Percentiles rank a stretch among this genome's conserved stretches.
phyloP scores from a whole-genome alignment of 2,329 filamentous ascomycete species.

The Byssochlamys sp. region DNA sequence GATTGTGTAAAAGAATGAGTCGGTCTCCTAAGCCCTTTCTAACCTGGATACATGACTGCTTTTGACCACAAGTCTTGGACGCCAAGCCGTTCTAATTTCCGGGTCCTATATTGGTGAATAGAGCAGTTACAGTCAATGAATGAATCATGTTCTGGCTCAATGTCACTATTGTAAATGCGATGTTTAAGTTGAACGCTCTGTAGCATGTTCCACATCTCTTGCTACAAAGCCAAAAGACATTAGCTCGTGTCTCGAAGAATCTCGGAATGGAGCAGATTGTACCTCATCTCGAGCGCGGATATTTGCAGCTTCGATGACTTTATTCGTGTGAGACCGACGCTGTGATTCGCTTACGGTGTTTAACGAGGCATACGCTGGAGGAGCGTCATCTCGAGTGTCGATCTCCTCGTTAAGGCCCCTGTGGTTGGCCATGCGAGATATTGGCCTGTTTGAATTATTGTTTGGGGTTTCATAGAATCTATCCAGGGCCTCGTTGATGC shows the following conservation, averaged over 20 bases:
- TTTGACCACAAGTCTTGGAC: slow-evolving; percentile 36
- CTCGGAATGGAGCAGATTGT: not conserved
- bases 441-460: not conserved
- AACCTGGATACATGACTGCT: slow-evolving; percentile 41
- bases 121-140: slow-evolving; percentile 32
- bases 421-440: not conserved
- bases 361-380: not conserved
- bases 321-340: slow-evolving; percentile 24
- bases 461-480: not conserved
- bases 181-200: slow-evolving; percentile 32
- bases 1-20: slow-evolving; percentile 6
- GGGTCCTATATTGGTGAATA: slow-evolving; percentile 31
- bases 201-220: slow-evolving; percentile 36
- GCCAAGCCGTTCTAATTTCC: slow-evolving; percentile 27
- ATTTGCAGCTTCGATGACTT: slow-evolving; percentile 29
- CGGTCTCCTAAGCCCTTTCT: slow-evolving; percentile 16
- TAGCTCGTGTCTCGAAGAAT: not conserved
- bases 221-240: slow-evolving; percentile 14
- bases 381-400: not conserved
- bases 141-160: slow-evolving; percentile 39
- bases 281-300: slow-evolving; percentile 34
- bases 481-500: not conserved
- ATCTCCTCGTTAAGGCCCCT: not conserved
- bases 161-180: slow-evolving; percentile 38
- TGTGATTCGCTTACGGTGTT: not conserved